Conservation (phyloP, 805 yeast genomes). For the Candida koratica region DNA sequence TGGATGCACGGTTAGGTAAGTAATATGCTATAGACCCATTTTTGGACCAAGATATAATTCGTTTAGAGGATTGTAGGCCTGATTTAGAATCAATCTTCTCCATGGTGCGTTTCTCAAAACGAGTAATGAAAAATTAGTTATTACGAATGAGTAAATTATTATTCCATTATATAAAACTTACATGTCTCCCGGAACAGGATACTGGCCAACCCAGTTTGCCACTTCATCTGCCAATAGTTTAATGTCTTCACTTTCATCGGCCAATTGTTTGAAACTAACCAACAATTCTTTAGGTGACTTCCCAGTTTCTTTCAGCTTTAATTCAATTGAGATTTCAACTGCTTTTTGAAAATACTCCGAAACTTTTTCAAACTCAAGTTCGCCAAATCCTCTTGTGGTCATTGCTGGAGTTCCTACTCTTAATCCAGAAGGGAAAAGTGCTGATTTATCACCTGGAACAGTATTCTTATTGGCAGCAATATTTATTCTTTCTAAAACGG, state of each 20-base stretch:
- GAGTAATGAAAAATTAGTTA: neutral
- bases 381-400: conserved; percentile 95
- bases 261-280: conserved; percentile 67
- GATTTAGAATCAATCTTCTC: conserved; percentile 3
- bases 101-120: conserved; percentile 1
- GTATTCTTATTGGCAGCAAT: conserved; percentile 97
- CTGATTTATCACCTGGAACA: conserved; percentile 96
- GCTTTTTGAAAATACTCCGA: conserved; percentile 78
- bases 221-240: conserved; percentile 55
- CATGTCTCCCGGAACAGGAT: conserved; percentile 85
- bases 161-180: conserved; percentile 1
- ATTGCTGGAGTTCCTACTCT: conserved; percentile 98
- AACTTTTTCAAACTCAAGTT: conserved; percentile 76
- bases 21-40: conserved; percentile 80
- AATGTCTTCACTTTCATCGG: conserved; percentile 60
- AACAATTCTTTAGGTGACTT: conserved; percentile 55
- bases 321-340: conserved; percentile 57
- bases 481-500: conserved; percentile 89
- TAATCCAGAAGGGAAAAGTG: conserved; percentile 94
- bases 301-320: conserved; percentile 60
- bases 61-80: neutral
- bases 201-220: conserved; percentile 64
- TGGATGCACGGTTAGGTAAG: conserved; percentile 35
- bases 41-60: conserved; percentile 67
- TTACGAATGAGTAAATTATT: too few species aligned